phyloP scores from a whole-genome alignment of 495 filamentous ascomycete genomes.

The Geoglossum glabrum region DNA sequence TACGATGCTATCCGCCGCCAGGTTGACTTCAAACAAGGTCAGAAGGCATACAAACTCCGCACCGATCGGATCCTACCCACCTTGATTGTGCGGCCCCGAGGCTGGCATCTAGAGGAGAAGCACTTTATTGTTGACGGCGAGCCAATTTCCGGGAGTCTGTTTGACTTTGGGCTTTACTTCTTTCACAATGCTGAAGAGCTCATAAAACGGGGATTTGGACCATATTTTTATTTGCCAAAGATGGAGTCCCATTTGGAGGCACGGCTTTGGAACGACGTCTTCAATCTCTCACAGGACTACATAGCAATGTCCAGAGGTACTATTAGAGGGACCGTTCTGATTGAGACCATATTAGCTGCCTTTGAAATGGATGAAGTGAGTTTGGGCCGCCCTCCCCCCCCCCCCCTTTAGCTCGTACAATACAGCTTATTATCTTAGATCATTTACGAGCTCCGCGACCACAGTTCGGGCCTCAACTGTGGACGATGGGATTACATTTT shows the following conservation, averaged over 20 bases:
- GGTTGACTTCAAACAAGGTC: slow-evolving; percentile 88
- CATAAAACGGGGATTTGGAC: slow-evolving; percentile 63
- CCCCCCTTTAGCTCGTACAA: not conserved
- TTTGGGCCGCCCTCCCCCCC: too few relatives aligned
- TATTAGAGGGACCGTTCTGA: slow-evolving; percentile 86
- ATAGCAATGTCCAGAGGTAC: slow-evolving; percentile 76
- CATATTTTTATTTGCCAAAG: slow-evolving; percentile 99
- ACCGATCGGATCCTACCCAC: slow-evolving; percentile 66
- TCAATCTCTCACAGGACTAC: slow-evolving; percentile 91
- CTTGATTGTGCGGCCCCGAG: slow-evolving; percentile 69
- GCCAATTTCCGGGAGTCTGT: slow-evolving; percentile 79
- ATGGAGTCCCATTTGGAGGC: slow-evolving; percentile 98
- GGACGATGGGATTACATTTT: slow-evolving; percentile 99
- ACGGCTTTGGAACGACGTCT: slow-evolving; percentile 94
- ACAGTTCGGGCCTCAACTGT: slow-evolving; percentile 92
- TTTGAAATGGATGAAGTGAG: slow-evolving; percentile 94
- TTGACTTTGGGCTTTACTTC: slow-evolving; percentile 98
- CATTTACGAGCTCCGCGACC: slow-evolving; percentile 96
- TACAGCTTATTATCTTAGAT: slow-evolving; percentile 29
- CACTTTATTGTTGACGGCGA: slow-evolving; percentile 93
- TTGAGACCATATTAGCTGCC: slow-evolving; percentile 96
- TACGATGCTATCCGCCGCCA: slow-evolving; percentile 91
- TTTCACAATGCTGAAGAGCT: slow-evolving; percentile 94
- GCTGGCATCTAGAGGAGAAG: slow-evolving; percentile 96
- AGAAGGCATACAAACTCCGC: slow-evolving; percentile 93